Evolutionary conservation across 1,284 basidiomycete species (phyloP), one percentile per base, ranked within the genome.

Genomic region (Microbotryomycetes sp.): DNA sequence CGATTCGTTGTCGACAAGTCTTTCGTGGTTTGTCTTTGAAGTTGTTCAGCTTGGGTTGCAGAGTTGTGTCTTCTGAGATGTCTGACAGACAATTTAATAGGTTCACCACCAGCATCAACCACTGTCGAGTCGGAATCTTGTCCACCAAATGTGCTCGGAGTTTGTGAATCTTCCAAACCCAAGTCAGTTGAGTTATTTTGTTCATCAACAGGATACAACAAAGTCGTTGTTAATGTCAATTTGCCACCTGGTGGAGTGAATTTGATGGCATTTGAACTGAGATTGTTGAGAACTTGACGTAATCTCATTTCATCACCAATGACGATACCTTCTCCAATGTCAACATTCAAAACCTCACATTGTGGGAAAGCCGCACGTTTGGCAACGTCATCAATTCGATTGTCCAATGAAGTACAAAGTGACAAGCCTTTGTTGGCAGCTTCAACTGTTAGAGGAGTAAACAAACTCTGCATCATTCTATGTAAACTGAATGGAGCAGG

Each of bases 401-500:
- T 79, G 72, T 92, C 90, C 14, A 92, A 78, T 56, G 85, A 80
- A 5, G 83, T 84, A 51, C 82, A 78, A 58, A 92, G 81, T 62
- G 83, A 79, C 51, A 91, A 80, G 45, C 81, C 80, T 25, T 86
- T 81, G 45, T 86, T 84, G 63, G 88, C 80, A 1, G 88, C 87
- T 32, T 86, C 85, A 61, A 89, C 77, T 53, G 83, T 81, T 49
- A 92, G 79, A 3, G 87, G 86, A 5, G 88, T 81, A 60, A 90
- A 84, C 62, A 91, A 80, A 5, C 87, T 86, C 28, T 84, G 83
- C 77, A 92, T 85, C 46, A 86, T 84, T 70, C 87, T 83, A 74
- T 92, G 89, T 73, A 92, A 88, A 26, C 85, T 79, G 76, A 89
- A 91, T 7, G 89, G 88, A 30, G 56, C 81, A 9, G 81, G 80